Base-by-base conservation (phyloP, 805 yeast species). In the Wickerhamiella kurtzmanii region DNA sequence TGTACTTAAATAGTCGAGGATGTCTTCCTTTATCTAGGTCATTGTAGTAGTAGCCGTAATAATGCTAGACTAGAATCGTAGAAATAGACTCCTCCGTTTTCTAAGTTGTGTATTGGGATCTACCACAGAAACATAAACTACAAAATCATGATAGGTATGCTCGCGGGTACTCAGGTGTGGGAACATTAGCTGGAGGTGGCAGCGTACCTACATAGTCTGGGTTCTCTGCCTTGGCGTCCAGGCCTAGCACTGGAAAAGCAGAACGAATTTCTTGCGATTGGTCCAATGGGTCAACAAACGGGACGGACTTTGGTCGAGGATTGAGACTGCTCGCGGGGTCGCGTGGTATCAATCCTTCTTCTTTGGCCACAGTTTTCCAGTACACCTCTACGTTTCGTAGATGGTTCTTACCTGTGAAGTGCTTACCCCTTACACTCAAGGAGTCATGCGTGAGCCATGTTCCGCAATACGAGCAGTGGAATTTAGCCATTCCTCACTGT, bases 401-500 rank as follows among this genome's bases (percentile, higher is more conserved):
- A 35, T 57, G 60, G 37, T 48, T 50, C 44, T 44, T 47, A 2
- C 60, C 60, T 4, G 17, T 18, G 28, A 53, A 44, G 43, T 57
- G 60, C 50, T 52, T 49, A 4, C 37, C 20, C 19, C 57, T 48
- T 9, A 48, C 52, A 20, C 51, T 28, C 6, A 49, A 44, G 16
- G 60, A 51, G 45, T 55, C 56, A 41, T 50, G 51, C 15, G 55
- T 50, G 16, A 57, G 49, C 35, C 40, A 48, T 4, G 46, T 44
- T 9, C 49, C 44, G 42, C 60, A 57, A 45, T 50, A 57, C 18
- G 50, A 40, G 47, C 60, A 57, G 47, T 48, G 47, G 50, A 53
- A 53, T n/a, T 22, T 44, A 28, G 48, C 51, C 55, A 52, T 52
- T 6, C 5, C n/a, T 19, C 8, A 5, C 19, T 6, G 32, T 25